Percentiles rank a stretch among this genome's conserved stretches.
Evolutionary conservation across 805 yeast genomes (phyloP).

Genomic region (Sporopachydermia quercuum): DNA sequence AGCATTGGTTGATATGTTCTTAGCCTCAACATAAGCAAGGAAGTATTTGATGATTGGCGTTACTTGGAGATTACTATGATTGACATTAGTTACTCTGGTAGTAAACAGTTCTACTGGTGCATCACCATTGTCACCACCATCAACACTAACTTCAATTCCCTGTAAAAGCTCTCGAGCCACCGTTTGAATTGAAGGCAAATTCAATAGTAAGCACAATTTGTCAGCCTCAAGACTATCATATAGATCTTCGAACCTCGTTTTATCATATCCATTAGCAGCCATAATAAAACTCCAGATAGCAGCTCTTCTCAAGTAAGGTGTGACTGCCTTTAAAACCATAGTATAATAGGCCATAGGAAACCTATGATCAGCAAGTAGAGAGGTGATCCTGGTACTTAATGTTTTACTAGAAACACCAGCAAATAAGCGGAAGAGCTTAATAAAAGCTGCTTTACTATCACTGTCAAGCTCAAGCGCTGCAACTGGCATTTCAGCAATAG

Average conservation of each 20-base stretch:
- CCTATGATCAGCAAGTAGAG: not conserved
- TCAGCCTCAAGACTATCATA: conserved; percentile 34
- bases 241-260: conserved; percentile 16
- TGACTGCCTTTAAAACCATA: conserved; percentile 37
- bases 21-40: too few relatives aligned
- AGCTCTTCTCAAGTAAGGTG: conserved; percentile 52
- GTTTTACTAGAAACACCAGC: not conserved
- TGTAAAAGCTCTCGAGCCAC: conserved; percentile 12
- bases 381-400: not conserved
- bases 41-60: too few relatives aligned
- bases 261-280: conserved; percentile 30
- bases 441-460: not conserved
- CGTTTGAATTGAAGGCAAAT: conserved; percentile 24
- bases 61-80: too few relatives aligned
- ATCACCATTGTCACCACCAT: not conserved
- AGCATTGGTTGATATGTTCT: too few relatives aligned
- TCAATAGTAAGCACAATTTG: conserved; percentile 33
- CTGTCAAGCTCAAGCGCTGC: not conserved
- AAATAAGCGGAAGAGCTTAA: not conserved
- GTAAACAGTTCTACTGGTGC: not conserved
- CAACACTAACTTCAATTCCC: conserved; percentile 8
- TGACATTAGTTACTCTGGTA: not conserved
- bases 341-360: conserved; percentile 27
- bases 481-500: not conserved
- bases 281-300: conserved; percentile 39